Evolutionary conservation across 2,329 filamentous ascomycete species (phyloP), one percentile per base, ranked within the genome.

Genomic region (Fusarium dimerum): DNA sequence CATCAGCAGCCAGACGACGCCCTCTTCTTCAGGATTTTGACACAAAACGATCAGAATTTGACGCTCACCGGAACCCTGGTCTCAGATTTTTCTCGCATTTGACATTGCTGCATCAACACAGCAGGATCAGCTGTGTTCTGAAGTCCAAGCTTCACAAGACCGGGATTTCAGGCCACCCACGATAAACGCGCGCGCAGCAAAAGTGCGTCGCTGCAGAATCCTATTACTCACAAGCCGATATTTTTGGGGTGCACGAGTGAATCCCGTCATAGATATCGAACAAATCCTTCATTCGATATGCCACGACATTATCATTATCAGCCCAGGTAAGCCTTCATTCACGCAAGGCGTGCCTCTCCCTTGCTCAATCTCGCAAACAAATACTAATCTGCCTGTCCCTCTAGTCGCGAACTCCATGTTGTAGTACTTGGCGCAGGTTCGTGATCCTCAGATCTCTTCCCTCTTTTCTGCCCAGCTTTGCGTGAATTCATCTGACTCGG

Each of bases 361-460:
- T 47, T 20, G 12, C 29, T 15, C 26, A 15, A 36, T 40, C 8
- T 16, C 30, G 36, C 41, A 34, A 20, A 20, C 47, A 20, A 32
- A 46, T 47, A 44, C 63, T 68, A 50, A 68, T 51, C 45, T 17
- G 43, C 15, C 43, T 40, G 39, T 20, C 20, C 20, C 48, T 42
- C 34, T 57, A 89, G 86, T 73, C 85, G 87, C 67, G 89, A 92
- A 77, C 90, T 91, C 69, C 86, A 92, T 72, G 88, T 92, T 68
- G 89, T 92, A 64, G 89, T 92, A 58, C 78, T 92, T 62, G 89
- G 89, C 70, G 87, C 89, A 77, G 89, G 87, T 89, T 75, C 68
- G 82, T 75, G 53, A 50, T 50, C 39, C 45, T 34, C 20, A 38
- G n/a, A 43, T 51, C 32, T 34, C 36, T 36, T 20, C 15, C 30